Base-by-base conservation (phyloP, 2,329 filamentous ascomycete species). In the Phoma sp. region DNA sequence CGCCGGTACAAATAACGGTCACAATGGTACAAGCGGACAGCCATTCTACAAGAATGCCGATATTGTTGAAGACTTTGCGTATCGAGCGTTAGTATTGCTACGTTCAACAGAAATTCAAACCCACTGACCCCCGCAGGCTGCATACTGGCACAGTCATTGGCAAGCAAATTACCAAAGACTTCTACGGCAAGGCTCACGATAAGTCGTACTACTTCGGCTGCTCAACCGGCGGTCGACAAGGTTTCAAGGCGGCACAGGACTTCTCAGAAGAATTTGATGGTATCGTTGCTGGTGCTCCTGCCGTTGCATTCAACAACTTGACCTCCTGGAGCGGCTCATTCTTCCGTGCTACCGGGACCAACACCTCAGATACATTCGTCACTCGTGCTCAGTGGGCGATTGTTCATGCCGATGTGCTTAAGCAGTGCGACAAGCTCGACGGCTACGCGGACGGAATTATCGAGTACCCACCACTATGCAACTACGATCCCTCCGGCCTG, bases 371-470 rank as follows among this genome's bases (percentile, higher is more conserved):
- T 50, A 77, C 61, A 5, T 81, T 78, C 58, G 68, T 81, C 21
- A 72, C 74, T 17, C 1, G 15, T 56, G 28, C 55, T 65, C 12
- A 77, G 26, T 82, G 79, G 80, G 59, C 67, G 11, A 64, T 71
- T 1, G 54, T 74, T 4, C 75, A 80, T 50, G 56, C 69, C 14
- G 76, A 78, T 40, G 71, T 81, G 29, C 57, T 83, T 26, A 69
- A 72, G 11, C 80, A 83, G 62, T 84, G 82, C 62, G 81, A 84
- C 57, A 61, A 62, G 3, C 67, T 81, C 6, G 82, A 84, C 58
- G 79, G 79, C 15, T 75, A 77, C 11, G 64, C 69, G 9, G 82
- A 84, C 61, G 78, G 78, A 7, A 77, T 82, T 47, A 67, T 82
- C 25, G 78, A 80, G 59, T 76, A 79, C 58, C 74, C 79, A 2